Percentiles rank a stretch among this genome's conserved stretches.
phyloP scores from a whole-genome alignment of 1,284 basidiomycete genomes.

The Phellopilus nigrolimitatus region DNA sequence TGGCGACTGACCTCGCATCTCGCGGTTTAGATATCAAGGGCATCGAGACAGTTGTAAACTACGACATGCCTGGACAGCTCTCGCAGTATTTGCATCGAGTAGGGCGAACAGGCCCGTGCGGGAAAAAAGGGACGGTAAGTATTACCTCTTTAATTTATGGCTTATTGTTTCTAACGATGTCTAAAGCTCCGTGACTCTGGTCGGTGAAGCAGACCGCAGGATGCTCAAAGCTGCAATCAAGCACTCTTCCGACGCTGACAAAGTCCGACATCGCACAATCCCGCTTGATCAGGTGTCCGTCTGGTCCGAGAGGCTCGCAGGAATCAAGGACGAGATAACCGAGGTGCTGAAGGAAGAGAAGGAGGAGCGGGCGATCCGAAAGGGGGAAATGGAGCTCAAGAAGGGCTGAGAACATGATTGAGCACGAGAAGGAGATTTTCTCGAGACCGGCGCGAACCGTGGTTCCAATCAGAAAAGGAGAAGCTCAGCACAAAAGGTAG shows the following conservation, averaged over 20 bases:
- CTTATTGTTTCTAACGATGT: conserved; percentile 17
- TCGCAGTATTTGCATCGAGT: conserved; percentile 96
- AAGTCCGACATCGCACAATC: conserved; percentile 87
- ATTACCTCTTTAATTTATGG: conserved; percentile 7
- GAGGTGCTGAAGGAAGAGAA: conserved; percentile 89
- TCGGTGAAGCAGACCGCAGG: conserved; percentile 94
- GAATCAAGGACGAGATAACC: conserved; percentile 75
- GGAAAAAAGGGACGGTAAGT: conserved; percentile 84
- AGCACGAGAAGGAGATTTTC: conserved; percentile 93
- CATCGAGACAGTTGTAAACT: conserved; percentile 97
- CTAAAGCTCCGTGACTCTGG: conserved; percentile 84
- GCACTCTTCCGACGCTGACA: conserved; percentile 72
- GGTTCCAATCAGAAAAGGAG: conserved; percentile 93
- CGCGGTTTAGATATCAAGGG: conserved; percentile 97
- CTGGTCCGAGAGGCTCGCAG: conserved; percentile 69
- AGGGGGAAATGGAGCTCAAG: conserved; percentile 93
- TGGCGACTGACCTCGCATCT: conserved; percentile 95
- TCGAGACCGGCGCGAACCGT: conserved; percentile 91
- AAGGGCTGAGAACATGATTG: conserved; percentile 96
- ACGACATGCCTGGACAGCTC: conserved; percentile 94
- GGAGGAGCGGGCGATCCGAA: conserved; percentile 89
- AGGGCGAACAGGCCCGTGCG: conserved; percentile 93
- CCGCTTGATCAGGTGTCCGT: conserved; percentile 74
- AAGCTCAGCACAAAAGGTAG: conserved; percentile 78
- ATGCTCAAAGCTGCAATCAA: conserved; percentile 97